Conservation (phyloP, 139 green algal genomes). For the Mesotaenium endlicherianum region DNA sequence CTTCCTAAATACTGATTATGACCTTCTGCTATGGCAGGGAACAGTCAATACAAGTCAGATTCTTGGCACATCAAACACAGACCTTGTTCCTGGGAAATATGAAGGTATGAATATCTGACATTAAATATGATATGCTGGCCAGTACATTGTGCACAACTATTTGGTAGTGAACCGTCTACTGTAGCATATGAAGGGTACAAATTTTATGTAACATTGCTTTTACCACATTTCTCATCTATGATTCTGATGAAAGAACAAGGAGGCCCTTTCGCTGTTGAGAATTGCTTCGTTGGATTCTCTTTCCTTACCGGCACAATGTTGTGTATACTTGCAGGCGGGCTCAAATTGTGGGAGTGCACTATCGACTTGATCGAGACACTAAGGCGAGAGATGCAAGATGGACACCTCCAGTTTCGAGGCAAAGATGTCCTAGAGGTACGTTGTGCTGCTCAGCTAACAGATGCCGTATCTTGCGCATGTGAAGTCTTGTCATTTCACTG, state of each 20-base stretch:
- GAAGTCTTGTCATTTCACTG: too few relatives aligned
- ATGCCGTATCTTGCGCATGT: neutral
- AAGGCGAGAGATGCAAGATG: slow-evolving; percentile 39
- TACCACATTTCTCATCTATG: too few relatives aligned
- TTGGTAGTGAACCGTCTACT: neutral
- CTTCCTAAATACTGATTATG: neutral
- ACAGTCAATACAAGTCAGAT: neutral
- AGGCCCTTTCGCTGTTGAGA: neutral
- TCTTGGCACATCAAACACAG: neutral
- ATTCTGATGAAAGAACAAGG: neutral
- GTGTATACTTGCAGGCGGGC: slow-evolving; percentile 25
- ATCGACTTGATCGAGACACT: slow-evolving; percentile 49
- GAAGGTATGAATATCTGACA: slow-evolving; percentile 14
- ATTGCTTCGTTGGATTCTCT: neutral
- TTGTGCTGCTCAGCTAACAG: neutral
- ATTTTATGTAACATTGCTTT: too few relatives aligned
- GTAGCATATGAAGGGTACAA: neutral
- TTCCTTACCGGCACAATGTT: neutral
- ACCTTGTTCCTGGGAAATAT: slow-evolving; percentile 41
- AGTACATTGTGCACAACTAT: neutral
- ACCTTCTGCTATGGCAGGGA: neutral
- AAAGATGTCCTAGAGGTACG: slow-evolving; percentile 46
- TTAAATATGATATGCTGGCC: neutral
- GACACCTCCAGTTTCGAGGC: slow-evolving; percentile 30
- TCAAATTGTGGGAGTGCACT: slow-evolving; percentile 50